Base-by-base conservation (phyloP, 352 stramenopile genomes). In the Pythium apleroticum region DNA sequence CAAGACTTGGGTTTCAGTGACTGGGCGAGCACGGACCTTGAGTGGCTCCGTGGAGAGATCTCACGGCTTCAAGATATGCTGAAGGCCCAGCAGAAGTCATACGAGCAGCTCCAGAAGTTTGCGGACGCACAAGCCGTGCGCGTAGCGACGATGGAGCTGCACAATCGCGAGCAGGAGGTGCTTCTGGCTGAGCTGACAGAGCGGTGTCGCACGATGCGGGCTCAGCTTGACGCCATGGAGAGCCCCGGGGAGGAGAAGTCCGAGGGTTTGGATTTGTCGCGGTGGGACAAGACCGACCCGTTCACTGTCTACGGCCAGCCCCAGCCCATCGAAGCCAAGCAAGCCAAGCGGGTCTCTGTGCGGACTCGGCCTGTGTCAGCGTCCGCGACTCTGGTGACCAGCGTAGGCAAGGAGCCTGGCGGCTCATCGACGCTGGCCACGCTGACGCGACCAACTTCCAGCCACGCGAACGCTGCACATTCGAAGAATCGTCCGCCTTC, bases 131-230 rank as follows among this genome's bases (percentile, higher is more conserved):
- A 89, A 37, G 67, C 66, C 1, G 57, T 90, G 60, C 35, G 68
- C 4, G 60, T 88, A 1, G 68, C 77, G 6, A 75, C 72, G 45
- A 63, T 65, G 0, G 68, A 85, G 24, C 65, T 90, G 46, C 58
- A 75, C 27, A 63, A 83, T 19, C 70, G 80, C 3, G 81, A 90
- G 59, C 89, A 88, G 10, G 76, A 87, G n/a, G 71, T 78, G 9
- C 35, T 90, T 39, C 60, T 90, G 17, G 69, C 66, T 2, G 78
- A 86, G 30, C 66, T 90, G 19, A 88, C 73, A 0, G 68, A 72
- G 2, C 75, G 78, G 9, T 84, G 81, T 57, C 78, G 74, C 6
- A 60, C 77, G 10, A 53, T 90, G 2, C 67, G 69, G 15, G 17
- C 54, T 4, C 57, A 72, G 22, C 4, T 64, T 8, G 52, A 68